Evolutionary conservation across 352 stramenopile genomes (phyloP).

Genomic region (Peronospora destructor): DNA sequence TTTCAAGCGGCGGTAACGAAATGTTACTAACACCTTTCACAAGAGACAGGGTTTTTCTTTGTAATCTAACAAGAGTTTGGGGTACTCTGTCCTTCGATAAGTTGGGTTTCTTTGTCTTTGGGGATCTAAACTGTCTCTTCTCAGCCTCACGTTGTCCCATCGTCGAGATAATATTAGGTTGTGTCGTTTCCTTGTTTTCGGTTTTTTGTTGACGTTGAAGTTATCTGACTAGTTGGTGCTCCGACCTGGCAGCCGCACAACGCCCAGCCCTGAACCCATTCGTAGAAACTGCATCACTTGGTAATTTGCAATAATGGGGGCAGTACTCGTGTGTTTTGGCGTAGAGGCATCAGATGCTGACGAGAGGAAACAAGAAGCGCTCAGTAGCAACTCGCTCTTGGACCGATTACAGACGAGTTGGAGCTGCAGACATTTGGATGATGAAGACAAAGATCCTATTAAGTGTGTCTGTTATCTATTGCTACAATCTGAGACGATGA

Average conservation of each 20-base stretch:
- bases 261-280: slow-evolving; percentile 24
- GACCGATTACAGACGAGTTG: slow-evolving; percentile 48
- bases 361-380: slow-evolving; percentile 6
- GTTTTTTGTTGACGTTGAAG: slow-evolving; percentile 17
- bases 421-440: slow-evolving; percentile 26
- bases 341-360: slow-evolving; percentile 14
- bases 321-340: slow-evolving; percentile 49
- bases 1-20: no score
- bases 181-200: slow-evolving; percentile 11
- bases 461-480: slow-evolving; percentile 17
- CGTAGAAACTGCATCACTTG: slow-evolving; percentile 16
- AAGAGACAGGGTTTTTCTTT: no score
- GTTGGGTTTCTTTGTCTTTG: no score
- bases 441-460: slow-evolving; percentile 24
- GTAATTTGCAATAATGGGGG: slow-evolving; percentile 39
- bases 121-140: no score
- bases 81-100: no score
- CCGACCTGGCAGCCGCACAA: slow-evolving; percentile 4
- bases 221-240: slow-evolving; percentile 10
- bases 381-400: slow-evolving; percentile 37
- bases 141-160: not conserved
- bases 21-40: no score
- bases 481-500: no score
- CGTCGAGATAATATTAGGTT: not conserved
- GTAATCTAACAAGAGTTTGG: no score